These are phyloP conservation scores for Aspergillus candidus DNA, from an alignment of 2,329 filamentous ascomycete genomes.

Conservation along the genomic window DNA sequence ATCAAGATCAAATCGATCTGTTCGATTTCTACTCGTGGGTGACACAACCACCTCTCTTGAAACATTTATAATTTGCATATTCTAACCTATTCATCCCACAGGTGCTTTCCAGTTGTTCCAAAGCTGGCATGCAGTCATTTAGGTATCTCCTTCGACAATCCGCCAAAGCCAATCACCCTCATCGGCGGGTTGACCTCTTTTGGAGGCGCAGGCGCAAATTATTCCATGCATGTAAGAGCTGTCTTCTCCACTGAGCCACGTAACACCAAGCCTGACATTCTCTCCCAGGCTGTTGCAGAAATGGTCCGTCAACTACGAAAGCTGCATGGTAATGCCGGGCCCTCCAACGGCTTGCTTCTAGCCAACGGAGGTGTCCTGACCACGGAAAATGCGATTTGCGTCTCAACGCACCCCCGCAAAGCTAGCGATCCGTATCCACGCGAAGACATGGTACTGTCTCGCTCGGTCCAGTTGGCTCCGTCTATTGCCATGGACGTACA, in stretches of 20 bases:
- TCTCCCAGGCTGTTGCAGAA: constrained; percentile 45
- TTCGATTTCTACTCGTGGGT: constrained; percentile 58
- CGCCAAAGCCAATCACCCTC: constrained; percentile 52
- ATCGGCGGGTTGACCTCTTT: constrained; percentile 63
- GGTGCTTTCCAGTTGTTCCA: constrained; percentile 64
- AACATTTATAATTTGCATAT: neutral
- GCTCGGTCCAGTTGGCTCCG: no score
- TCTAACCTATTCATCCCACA: no score
- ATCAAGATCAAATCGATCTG: constrained; percentile 50
- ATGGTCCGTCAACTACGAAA: constrained; percentile 53
- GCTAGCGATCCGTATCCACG: no score
- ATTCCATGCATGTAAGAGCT: constrained; percentile 64
- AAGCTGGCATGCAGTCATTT: constrained; percentile 60
- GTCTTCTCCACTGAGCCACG: neutral
- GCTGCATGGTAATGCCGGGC: no score
- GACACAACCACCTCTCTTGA: neutral
- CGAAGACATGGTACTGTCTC: no score
- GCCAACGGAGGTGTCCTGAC: no score
- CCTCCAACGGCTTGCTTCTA: no score
- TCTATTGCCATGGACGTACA: no score
- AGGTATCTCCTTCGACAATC: constrained; percentile 43
- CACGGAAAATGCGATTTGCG: no score
- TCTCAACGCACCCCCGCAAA: no score
- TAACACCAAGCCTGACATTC: constrained; percentile 18
- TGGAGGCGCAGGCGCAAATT: constrained; percentile 65